phyloP scores from a whole-genome alignment of 2,329 filamentous ascomycete genomes.

The Xylaria sp. region DNA sequence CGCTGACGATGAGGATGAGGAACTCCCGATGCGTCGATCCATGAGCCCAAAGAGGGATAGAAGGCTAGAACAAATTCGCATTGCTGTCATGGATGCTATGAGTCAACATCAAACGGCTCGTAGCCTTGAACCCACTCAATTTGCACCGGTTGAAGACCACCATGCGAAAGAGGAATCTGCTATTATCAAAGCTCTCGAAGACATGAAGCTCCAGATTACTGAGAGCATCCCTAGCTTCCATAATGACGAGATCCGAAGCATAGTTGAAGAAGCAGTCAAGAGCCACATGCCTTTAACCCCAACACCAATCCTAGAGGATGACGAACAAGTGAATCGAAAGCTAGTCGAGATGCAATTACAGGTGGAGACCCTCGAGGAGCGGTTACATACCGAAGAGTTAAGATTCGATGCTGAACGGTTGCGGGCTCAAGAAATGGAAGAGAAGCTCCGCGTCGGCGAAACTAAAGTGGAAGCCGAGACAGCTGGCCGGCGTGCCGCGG shows the following conservation, averaged over 20 bases:
- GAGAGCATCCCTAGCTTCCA: constrained; percentile 57
- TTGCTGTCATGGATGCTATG: constrained; percentile 78
- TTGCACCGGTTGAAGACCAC: constrained; percentile 42
- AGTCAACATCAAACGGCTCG: constrained; percentile 62
- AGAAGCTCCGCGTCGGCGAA: constrained; percentile 62
- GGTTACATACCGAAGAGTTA: constrained; percentile 43
- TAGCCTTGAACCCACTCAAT: constrained; percentile 46
- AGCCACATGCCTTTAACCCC: constrained; percentile 64
- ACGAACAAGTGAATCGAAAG: constrained; percentile 63
- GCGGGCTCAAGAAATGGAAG: constrained; percentile 69
- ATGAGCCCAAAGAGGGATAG: constrained; percentile 82
- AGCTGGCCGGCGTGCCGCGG: constrained; percentile 59
- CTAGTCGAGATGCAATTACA: constrained; percentile 69
- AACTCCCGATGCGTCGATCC: constrained; percentile 69
- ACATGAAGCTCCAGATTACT: constrained; percentile 66
- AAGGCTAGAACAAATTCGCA: constrained; percentile 83
- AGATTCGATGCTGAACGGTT: constrained; percentile 45
- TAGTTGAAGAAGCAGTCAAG: constrained; percentile 72
- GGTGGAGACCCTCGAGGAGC: constrained; percentile 54
- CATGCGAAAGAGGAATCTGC: constrained; percentile 56
- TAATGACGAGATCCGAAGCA: constrained; percentile 66
- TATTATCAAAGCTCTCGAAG: constrained; percentile 73
- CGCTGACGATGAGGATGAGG: constrained; percentile 93
- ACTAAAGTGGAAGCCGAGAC: constrained; percentile 61
- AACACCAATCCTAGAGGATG: constrained; percentile 56